These are phyloP conservation scores for Rhynchospora tenuis DNA, from an alignment of 176 grass and related monocot species.

Conservation along the genomic window DNA sequence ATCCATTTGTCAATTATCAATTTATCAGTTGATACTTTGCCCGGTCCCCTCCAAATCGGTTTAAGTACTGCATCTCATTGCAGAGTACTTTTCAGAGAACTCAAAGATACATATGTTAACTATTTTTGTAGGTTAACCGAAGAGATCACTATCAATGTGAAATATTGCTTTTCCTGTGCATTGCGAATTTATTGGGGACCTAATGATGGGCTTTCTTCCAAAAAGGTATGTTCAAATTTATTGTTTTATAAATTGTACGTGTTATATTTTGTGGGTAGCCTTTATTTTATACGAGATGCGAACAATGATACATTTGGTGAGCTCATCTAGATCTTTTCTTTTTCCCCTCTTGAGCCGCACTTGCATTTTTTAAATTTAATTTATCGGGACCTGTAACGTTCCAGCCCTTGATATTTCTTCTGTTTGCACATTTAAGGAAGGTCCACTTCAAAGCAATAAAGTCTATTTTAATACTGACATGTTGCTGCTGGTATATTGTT, in stretches of 20 bases:
- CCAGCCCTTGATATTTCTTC: not conserved
- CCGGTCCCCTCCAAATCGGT: not conserved
- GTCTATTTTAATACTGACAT: not conserved
- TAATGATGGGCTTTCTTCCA: not conserved
- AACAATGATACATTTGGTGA: not conserved
- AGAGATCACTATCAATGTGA: not conserved
- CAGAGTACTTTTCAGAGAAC: not conserved
- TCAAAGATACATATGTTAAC: not conserved
- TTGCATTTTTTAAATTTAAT: not conserved
- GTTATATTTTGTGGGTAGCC: not conserved
- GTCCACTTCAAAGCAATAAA: not conserved
- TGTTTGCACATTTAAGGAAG: not conserved
- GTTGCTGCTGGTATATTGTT: not conserved
- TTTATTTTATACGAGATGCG: not conserved
- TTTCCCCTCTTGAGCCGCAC: not conserved
- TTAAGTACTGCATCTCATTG: not conserved
- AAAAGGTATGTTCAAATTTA: not conserved
- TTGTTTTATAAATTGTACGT: not conserved
- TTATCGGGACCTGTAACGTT: not conserved
- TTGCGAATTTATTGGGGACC: not conserved
- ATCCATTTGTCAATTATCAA: too few relatives aligned
- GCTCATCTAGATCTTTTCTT: not conserved
- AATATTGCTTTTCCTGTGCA: not conserved
- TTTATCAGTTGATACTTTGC: too few relatives aligned
- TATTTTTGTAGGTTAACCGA: not conserved